Evolutionary conservation across 768 basidiomycete genomes (phyloP), one percentile per base, ranked within the genome.

Genomic region (Royoungia palumana): DNA sequence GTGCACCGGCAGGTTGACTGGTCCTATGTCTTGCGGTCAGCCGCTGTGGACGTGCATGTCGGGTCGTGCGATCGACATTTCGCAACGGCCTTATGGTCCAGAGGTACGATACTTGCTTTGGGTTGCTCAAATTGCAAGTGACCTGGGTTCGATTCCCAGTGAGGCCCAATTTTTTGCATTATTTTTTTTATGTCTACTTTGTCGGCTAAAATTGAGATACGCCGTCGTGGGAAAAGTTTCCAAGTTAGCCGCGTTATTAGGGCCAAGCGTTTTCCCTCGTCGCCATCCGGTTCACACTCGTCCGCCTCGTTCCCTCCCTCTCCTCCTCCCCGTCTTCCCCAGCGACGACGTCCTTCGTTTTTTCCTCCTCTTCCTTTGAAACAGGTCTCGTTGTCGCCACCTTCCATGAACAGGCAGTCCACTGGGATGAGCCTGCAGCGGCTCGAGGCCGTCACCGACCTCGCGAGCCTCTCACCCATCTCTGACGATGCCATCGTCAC

Each of bases 401-500:
- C 0, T 12, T 49, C 11, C 32, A 67, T 69, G 66, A 77, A 72
- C 51, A 70, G 75, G 64, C 76, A 72, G 68, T 73, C 76, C 44
- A 70, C 75, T 1, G 59, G 57, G 53, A 67, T 75, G 67, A 61
- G 68, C 56, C 71, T 71, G 48, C 83, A 84, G 64, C 83, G 81
- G 64, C 80, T 90, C 57, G 89, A 88, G 74, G 78, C 76, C 50
- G 76, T 81, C 51, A 75, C 72, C 14, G 86, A 92, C 80, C 81
- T 93, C 63, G 70, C 84, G 20, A 69, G 72, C 37, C 77, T 92
- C 47, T 73, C 83, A 3, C 70, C 82, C 30, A 66, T 88, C 54
- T 83, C 86, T 12, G 91, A 94, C 74, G 91, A 94, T 66, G 76
- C 84, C 65, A 82, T 94, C 65, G 87, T 90, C 50, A 79, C 87